Evolutionary conservation across 495 filamentous ascomycete genomes (phyloP).

Genomic region (Astrothelium subdiscretum): DNA sequence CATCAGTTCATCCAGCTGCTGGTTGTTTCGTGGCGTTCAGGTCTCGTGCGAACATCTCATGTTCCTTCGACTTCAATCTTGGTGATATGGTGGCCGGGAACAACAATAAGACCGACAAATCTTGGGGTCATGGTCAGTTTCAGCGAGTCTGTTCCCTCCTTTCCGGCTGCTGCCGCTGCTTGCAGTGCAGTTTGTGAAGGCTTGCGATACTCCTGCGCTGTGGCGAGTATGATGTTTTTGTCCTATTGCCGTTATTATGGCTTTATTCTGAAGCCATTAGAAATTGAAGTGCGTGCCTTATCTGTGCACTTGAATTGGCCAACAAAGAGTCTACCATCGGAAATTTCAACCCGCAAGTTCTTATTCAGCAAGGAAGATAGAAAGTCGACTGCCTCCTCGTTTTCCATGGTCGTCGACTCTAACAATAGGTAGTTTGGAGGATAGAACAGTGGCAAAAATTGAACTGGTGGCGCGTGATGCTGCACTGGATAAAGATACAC

Average conservation of each 20-base stretch:
- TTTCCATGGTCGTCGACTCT: neutral
- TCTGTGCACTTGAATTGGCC: constrained; percentile 92
- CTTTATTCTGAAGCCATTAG: neutral
- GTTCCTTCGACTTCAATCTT: constrained; percentile 78
- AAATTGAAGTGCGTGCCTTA: constrained; percentile 42
- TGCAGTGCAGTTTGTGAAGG: constrained; percentile 38
- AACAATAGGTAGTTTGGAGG: too few species aligned
- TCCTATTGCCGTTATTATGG: constrained; percentile 38
- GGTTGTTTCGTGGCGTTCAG: neutral
- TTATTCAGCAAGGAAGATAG: constrained; percentile 43
- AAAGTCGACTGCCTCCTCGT: constrained; percentile 6
- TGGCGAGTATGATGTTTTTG: constrained; percentile 73
- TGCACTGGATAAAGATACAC: neutral
- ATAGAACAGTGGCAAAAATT: neutral
- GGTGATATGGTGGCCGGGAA: constrained; percentile 74
- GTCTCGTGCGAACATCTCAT: neutral
- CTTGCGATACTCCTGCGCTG: constrained; percentile 77
- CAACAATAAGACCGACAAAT: constrained; percentile 79
- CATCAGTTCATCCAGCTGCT: neutral
- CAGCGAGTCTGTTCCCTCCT: constrained; percentile 24
- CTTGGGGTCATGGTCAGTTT: constrained; percentile 67
- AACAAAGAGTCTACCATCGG: constrained; percentile 77
- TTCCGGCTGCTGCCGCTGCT: constrained; percentile 19
- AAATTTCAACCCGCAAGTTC: constrained; percentile 66
- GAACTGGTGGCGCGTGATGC: neutral